These are phyloP conservation scores for Verticillium nubilum DNA, from an alignment of 2,329 filamentous ascomycete genomes.

Conservation along the genomic window DNA sequence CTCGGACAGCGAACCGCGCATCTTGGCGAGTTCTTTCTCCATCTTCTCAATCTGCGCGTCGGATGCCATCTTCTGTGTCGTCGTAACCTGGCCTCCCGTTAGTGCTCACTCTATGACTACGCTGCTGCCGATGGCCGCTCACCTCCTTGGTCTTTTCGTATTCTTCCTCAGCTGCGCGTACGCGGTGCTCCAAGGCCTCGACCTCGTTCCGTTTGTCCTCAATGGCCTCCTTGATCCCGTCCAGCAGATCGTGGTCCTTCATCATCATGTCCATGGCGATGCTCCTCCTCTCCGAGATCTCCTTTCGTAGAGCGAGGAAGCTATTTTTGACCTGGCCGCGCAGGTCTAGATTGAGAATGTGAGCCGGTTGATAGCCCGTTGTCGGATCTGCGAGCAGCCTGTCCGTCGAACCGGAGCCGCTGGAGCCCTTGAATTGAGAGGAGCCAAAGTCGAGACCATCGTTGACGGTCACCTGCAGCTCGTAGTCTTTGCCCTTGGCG, in stretches of 20 bases:
- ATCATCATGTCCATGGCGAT: slow-evolving; percentile 83
- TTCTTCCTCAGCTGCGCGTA: slow-evolving; percentile 84
- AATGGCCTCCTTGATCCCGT: slow-evolving; percentile 93
- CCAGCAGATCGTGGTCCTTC: slow-evolving; percentile 88
- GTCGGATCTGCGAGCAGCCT: slow-evolving; percentile 75
- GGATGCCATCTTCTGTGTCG: slow-evolving; percentile 78
- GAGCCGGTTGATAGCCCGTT: slow-evolving; percentile 83
- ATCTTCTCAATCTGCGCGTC: slow-evolving; percentile 97
- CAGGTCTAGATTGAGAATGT: slow-evolving; percentile 84
- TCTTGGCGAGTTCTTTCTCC: slow-evolving; percentile 95
- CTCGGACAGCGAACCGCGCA: slow-evolving; percentile 78
- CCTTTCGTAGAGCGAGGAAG: slow-evolving; percentile 74
- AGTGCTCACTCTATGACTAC: not conserved
- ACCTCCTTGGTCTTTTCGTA: slow-evolving; percentile 90
- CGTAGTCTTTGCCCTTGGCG: slow-evolving; percentile 78
- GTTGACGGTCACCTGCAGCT: slow-evolving; percentile 77
- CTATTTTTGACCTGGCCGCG: slow-evolving; percentile 75
- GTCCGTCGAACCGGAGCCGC: slow-evolving; percentile 48
- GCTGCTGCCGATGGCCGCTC: slow-evolving; percentile 3
- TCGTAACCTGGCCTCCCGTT: slow-evolving; percentile 45
- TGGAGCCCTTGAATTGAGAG: slow-evolving; percentile 34
- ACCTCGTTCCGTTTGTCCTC: slow-evolving; percentile 93
- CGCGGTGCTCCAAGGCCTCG: slow-evolving; percentile 82
- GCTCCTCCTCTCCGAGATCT: slow-evolving; percentile 84
- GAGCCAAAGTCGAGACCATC: slow-evolving; percentile 70